Percentiles rank a stretch among this genome's conserved stretches.
Evolutionary conservation across 2,329 filamentous ascomycete species (phyloP).

Genomic region (Saccharata proteae): DNA sequence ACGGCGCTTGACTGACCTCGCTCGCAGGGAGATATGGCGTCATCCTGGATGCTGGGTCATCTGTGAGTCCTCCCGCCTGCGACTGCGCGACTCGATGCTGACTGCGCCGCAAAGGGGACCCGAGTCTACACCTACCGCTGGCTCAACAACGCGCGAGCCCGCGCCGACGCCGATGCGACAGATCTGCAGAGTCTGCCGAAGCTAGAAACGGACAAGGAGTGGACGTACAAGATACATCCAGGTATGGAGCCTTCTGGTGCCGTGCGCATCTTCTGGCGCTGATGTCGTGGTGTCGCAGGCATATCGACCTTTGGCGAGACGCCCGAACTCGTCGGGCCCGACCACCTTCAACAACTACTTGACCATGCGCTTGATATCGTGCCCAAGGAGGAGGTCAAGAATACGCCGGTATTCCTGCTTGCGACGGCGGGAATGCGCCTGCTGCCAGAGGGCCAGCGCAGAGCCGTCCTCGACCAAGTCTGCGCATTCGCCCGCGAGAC

Average conservation of each 20-base stretch:
- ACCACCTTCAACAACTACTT: conserved; percentile 69
- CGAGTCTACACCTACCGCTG: conserved; percentile 90
- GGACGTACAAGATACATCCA: conserved; percentile 89
- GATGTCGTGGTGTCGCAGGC: conserved; percentile 25
- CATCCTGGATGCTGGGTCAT: conserved; percentile 94
- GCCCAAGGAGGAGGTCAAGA: conserved; percentile 59
- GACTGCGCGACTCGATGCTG: background rate
- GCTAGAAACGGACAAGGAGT: conserved; percentile 71
- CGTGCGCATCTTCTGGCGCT: too few species aligned
- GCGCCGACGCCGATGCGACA: conserved; percentile 45
- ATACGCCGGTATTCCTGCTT: conserved; percentile 89
- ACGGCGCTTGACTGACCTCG: conserved; percentile 3
- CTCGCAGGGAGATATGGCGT: conserved; percentile 64
- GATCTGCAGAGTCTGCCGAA: conserved; percentile 61
- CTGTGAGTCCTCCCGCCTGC: conserved; percentile 35
- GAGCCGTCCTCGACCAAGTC: conserved; percentile 60
- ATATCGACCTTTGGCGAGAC: conserved; percentile 80
- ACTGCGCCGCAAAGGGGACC: conserved; percentile 48
- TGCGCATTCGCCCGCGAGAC: conserved; percentile 70
- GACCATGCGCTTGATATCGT: conserved; percentile 71
- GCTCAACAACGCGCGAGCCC: conserved; percentile 62
- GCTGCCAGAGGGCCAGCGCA: conserved; percentile 60
- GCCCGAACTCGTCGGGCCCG: conserved; percentile 62
- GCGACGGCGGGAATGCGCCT: conserved; percentile 93
- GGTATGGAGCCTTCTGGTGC: conserved; percentile 45